phyloP scores from a whole-genome alignment of 345 rosid genomes.

The Clausena lansium region DNA sequence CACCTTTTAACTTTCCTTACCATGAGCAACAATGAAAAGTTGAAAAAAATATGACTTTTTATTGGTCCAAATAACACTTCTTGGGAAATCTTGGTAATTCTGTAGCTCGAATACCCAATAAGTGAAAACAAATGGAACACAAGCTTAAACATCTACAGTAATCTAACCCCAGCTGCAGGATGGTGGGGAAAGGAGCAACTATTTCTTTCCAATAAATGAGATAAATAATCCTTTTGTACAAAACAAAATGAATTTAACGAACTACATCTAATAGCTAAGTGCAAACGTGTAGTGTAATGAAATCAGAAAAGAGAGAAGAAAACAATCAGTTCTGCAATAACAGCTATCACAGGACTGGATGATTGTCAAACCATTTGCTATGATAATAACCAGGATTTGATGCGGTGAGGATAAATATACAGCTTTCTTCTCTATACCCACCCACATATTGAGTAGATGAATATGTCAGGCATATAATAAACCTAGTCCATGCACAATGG shows the following conservation, averaged over 20 bases:
- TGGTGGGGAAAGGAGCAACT: not conserved
- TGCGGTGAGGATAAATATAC: not conserved
- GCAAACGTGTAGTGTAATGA: not conserved
- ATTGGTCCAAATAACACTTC: not conserved
- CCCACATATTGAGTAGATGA: not conserved
- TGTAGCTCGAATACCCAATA: not conserved
- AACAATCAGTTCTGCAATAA: not conserved
- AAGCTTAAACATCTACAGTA: not conserved
- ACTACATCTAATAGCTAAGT: not conserved
- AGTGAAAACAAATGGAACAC: not conserved
- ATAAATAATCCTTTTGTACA: not conserved
- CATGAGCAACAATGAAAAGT: not conserved
- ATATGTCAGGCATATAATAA: not conserved
- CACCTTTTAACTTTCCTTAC: not conserved
- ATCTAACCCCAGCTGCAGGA: not conserved
- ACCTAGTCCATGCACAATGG: not conserved
- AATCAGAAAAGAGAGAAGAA: not conserved
- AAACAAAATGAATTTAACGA: not conserved
- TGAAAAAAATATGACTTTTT: not conserved
- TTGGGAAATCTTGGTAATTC: not conserved
- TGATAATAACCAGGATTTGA: not conserved
- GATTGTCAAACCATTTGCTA: not conserved
- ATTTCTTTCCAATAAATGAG: too few species aligned
- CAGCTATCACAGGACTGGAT: not conserved
- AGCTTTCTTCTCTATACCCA: not conserved